Percentiles rank a stretch among this genome's conserved stretches.
phyloP scores from a whole-genome alignment of 2,329 filamentous ascomycete genomes.

The Mycogone perniciosa region DNA sequence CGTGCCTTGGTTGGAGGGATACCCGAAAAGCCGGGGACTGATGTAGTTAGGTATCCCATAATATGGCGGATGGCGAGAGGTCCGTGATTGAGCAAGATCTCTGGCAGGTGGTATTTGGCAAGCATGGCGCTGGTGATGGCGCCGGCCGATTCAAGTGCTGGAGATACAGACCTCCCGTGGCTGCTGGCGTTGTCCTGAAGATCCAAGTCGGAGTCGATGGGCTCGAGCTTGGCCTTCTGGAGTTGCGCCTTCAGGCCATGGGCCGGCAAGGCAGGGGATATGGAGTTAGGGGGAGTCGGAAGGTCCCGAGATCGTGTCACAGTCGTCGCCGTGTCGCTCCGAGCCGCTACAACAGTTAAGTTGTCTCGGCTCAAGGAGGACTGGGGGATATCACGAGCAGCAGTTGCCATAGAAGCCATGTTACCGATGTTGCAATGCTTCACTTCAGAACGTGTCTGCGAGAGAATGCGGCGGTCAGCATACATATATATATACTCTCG shows the following conservation, averaged over 20 bases:
- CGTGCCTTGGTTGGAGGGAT: constrained; percentile 87
- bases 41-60: constrained; percentile 88
- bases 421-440: constrained; percentile 40
- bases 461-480: constrained; percentile 7
- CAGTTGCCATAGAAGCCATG: constrained; percentile 61
- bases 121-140: constrained; percentile 80
- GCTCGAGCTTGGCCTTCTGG: constrained; percentile 52
- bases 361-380: constrained; percentile 58
- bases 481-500: constrained; percentile 2
- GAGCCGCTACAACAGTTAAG: constrained; percentile 66
- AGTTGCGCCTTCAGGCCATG: constrained; percentile 69
- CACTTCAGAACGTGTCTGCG: constrained; percentile 35
- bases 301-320: constrained; percentile 59
- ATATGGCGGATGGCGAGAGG: constrained; percentile 91
- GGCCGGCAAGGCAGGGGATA: constrained; percentile 80
- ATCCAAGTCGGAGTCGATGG: constrained; percentile 81
- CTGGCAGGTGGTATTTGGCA: constrained; percentile 82
- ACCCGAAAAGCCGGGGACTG: constrained; percentile 84
- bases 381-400: constrained; percentile 62
- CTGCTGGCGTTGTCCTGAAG: constrained; percentile 54
- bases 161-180: constrained; percentile 36
- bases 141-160: constrained; percentile 63
- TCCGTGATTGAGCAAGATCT: constrained; percentile 82
- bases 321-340: constrained; percentile 52
- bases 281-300: constrained; percentile 90